These are phyloP conservation scores for Boletus holoroseus DNA, from an alignment of 1,284 basidiomycete genomes.

Conservation along the genomic window DNA sequence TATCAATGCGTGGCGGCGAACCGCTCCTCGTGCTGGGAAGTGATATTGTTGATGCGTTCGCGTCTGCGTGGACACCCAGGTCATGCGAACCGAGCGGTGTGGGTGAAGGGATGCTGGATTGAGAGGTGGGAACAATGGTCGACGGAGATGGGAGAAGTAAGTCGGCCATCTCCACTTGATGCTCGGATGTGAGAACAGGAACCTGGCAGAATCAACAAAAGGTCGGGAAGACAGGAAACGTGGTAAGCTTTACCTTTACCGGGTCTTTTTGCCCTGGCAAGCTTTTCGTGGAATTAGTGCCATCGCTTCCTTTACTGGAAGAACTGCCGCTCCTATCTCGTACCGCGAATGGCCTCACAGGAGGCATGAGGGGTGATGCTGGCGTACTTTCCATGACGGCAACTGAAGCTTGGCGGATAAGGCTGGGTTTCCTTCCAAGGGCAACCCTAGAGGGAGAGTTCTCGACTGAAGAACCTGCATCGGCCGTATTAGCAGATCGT, in stretches of 20 bases:
- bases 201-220: slow-evolving; percentile 39
- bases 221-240: slow-evolving; percentile 1
- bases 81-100: slow-evolving; percentile 38
- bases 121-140: slow-evolving; percentile 43
- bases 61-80: slow-evolving; percentile 28
- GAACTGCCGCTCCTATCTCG: slow-evolving; percentile 48
- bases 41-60: slow-evolving; percentile 30
- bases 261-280: slow-evolving; percentile 66
- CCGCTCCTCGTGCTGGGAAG: slow-evolving; percentile 40
- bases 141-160: slow-evolving; percentile 76
- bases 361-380: slow-evolving; percentile 36
- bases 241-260: slow-evolving; percentile 48
- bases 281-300: slow-evolving; percentile 27
- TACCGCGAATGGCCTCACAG: slow-evolving; percentile 41
- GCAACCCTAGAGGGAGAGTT: slow-evolving; percentile 7
- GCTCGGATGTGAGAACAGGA: slow-evolving; percentile 60
- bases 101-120: slow-evolving; percentile 39
- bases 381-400: slow-evolving; percentile 39
- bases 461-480: slow-evolving; percentile 32
- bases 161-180: slow-evolving; percentile 63
- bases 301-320: slow-evolving; percentile 37
- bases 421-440: slow-evolving; percentile 36
- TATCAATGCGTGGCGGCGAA: slow-evolving; percentile 38
- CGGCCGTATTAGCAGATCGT: slow-evolving; percentile 48
- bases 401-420: slow-evolving; percentile 44